Percentiles rank a stretch among this genome's conserved stretches.
Evolutionary conservation across 257 asterid genomes (phyloP).

Genomic region (Primulina tabacum): DNA sequence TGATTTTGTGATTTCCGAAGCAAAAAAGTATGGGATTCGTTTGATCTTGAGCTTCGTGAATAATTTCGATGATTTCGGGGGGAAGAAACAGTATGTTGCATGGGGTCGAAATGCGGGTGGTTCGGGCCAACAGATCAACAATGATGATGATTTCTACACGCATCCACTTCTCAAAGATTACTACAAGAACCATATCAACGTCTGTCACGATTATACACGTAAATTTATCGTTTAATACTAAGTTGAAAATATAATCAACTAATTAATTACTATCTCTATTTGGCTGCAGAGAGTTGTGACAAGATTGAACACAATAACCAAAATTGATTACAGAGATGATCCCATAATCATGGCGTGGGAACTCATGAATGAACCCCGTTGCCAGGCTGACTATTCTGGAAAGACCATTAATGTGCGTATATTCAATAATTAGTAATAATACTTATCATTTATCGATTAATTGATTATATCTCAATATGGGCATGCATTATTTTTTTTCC

Average conservation of each 20-base stretch:
- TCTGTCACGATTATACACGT: constrained; percentile 9
- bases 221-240: background rate
- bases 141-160: constrained; percentile 76
- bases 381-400: constrained; percentile 68
- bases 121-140: constrained; percentile 38
- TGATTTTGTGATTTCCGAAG: constrained; percentile 66
- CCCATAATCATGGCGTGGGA: constrained; percentile 93
- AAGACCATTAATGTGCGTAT: constrained; percentile 47
- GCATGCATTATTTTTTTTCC: background rate
- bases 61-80: constrained; percentile 65
- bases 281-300: constrained; percentile 59
- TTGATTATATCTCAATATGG: too few species aligned
- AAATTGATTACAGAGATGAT: constrained; percentile 52
- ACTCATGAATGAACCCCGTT: constrained; percentile 88
- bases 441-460: background rate
- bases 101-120: constrained; percentile 68
- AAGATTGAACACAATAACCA: constrained; percentile 54
- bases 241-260: background rate
- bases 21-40: constrained; percentile 51
- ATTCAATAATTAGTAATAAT: background rate
- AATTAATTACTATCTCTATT: too few species aligned
- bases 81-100: constrained; percentile 45
- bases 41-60: constrained; percentile 62
- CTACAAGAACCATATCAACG: constrained; percentile 67
- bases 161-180: constrained; percentile 48